Base-by-base conservation (phyloP, 139 green algal species). In the Micromonas commoda region DNA sequence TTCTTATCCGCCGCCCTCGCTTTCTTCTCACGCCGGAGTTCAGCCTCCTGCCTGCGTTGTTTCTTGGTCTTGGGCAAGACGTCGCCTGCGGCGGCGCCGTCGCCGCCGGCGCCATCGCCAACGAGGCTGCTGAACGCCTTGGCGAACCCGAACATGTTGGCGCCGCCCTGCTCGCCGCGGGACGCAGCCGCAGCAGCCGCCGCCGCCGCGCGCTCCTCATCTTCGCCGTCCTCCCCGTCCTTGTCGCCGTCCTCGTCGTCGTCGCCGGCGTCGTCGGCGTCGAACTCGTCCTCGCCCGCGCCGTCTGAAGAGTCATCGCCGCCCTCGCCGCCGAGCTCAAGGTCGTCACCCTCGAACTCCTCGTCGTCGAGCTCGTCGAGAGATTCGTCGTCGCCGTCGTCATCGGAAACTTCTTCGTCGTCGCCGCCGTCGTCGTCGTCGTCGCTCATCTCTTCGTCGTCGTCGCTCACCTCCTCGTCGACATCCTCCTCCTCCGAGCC, bases 81-180 rank as follows among this genome's bases (percentile, higher is more conserved):
- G 0, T 64, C 64, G 53, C 53, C 29, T 29, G 21, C 6, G 28
- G 2, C 51, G 3, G 39, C 45, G 1, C 75, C 19, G 21, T 73
- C 32, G 57, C 39, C 20, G 4, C 64, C 19, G n/a, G n/a, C 2
- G 31, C 77, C 9, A 71, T 60, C 63, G 9, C 34, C 29, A 28
- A 73, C 75, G 52, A 78, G 31, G 54, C 89, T 90, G 6, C 53
- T 73, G 81, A 94, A 94, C 0, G 89, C 89, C 34, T 87, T 86
- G n/a, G 90, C 87, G 64, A 94, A 92, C 0, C 87, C 88, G 20
- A 80, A 85, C 1, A 77, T 82, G 82, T 93, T 91, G 29, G 51
- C 81, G 0, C 87, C 89, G 71, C 85, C 67, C 29, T 84, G 52
- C 28, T 83, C 2, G 24, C 69, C 21, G 16, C n/a, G 23, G 29